phyloP scores from a whole-genome alignment of 2,329 filamentous ascomycete species.

The Dactylellina cionopaga region DNA sequence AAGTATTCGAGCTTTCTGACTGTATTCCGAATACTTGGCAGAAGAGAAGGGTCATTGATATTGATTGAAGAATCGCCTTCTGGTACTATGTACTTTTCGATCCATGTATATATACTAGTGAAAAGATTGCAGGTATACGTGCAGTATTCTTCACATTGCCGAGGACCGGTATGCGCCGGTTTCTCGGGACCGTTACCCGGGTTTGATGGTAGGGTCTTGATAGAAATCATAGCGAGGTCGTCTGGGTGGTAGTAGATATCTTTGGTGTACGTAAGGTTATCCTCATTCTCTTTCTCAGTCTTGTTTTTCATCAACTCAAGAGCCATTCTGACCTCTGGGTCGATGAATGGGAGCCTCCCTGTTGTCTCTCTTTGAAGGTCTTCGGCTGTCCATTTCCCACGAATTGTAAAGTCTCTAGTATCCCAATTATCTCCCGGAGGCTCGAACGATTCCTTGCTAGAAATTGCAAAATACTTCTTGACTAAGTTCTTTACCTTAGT shows the following conservation, averaged over 20 bases:
- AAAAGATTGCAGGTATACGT: constrained; percentile 20
- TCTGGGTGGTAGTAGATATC: constrained; percentile 28
- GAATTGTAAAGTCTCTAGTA: constrained; percentile 18
- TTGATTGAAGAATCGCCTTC: not conserved
- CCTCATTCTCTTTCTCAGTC: not conserved
- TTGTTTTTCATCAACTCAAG: not conserved
- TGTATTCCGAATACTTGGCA: constrained; percentile 6
- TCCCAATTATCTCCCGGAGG: constrained; percentile 11
- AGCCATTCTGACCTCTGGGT: constrained; percentile 23
- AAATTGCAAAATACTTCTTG: constrained; percentile 5
- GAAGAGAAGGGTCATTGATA: not conserved
- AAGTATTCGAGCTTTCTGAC: constrained; percentile 38
- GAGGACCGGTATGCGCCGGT: constrained; percentile 26
- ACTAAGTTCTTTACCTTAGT: not conserved
- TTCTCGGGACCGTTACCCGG: constrained; percentile 26
- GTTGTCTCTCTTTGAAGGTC: constrained; percentile 13
- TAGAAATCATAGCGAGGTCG: constrained; percentile 33
- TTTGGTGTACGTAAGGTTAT: constrained; percentile 7
- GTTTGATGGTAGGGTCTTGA: constrained; percentile 28
- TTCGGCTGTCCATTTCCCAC: constrained; percentile 9
- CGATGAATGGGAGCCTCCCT: constrained; percentile 38
- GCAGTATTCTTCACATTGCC: constrained; percentile 12
- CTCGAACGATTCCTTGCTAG: not conserved
- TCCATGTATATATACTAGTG: constrained; percentile 30
- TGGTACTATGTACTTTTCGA: constrained; percentile 33